Evolutionary conservation across 768 basidiomycete species (phyloP), one percentile per base, ranked within the genome.

Genomic region (Collybia sp.): DNA sequence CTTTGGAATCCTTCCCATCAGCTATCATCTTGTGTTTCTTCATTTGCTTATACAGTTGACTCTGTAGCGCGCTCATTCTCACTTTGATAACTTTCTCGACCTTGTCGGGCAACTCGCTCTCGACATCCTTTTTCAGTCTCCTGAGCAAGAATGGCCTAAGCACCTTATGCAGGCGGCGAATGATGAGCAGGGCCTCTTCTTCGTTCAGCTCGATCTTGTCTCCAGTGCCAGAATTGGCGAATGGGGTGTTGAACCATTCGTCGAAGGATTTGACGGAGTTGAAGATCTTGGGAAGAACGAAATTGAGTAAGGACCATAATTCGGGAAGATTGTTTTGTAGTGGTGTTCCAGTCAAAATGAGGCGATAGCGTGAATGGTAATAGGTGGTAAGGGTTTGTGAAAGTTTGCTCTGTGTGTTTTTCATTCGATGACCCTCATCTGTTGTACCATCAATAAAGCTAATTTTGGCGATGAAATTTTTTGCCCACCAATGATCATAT

Each of bases 211-310:
- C 93, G 61, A 98, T 95, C 79, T 95, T 96, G 69, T 99, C 96
- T 8, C 88, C 87, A 0, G 90, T 89, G 25, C 95, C 95, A n/a
- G 93, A 92, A 66, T 92, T 97, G 49, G 96, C 95, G 54, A 99
- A 99, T 0, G 96, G 96, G 1, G 95, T 96, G 70, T 97, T 98
- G 77, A 98, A 99, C 96, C 96, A 99, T 60, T 98, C 96, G 58
- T 98, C 96, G 63, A 99, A 98, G 16, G 93, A 95, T 64, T 97
- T 95, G 50, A 96, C 93, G 0, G 95, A 98, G 71, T 97, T 98
- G 77, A 99, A 98, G 61, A 98, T 83, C 67, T 90, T 93, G 12
- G 92, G 92, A 5, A 93, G 76, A 30, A 88, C 93, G 61, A 97
- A 97, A 64, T 97, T 97, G 59, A 97, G 84, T 39, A 96, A 74